Conservation (phyloP, 306 rosid species). For the Trifolium fragiferum region DNA sequence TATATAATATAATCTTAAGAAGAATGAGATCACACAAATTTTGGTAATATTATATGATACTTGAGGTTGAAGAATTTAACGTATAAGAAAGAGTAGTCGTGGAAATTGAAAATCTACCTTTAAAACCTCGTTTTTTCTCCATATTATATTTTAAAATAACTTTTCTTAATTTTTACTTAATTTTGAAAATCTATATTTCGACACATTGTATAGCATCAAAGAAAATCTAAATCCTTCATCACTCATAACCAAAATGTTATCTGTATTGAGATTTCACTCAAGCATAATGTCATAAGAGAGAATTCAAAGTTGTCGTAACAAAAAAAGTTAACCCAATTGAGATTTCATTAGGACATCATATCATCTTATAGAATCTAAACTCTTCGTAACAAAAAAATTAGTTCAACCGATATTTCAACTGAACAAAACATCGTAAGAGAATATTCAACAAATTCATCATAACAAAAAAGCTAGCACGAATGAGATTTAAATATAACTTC, state of each 20-base stretch:
- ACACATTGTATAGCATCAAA: too few relatives aligned
- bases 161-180: too few relatives aligned
- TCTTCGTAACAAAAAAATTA: too few relatives aligned
- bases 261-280: not conserved
- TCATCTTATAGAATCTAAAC: not conserved
- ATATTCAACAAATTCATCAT: not conserved
- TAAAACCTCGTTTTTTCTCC: too few relatives aligned
- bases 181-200: too few relatives aligned
- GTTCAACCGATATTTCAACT: not conserved
- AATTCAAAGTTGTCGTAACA: not conserved
- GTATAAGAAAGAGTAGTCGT: too few relatives aligned
- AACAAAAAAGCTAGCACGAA: not conserved
- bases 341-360: not conserved
- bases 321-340: not conserved
- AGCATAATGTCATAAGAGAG: not conserved
- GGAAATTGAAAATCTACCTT: too few relatives aligned
- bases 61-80: too few relatives aligned
- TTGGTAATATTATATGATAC: too few relatives aligned
- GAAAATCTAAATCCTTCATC: not conserved
- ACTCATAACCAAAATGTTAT: not conserved
- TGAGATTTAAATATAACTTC: not conserved
- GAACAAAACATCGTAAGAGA: not conserved
- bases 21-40: too few relatives aligned
- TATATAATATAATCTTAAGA: too few relatives aligned
- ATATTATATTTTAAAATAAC: too few relatives aligned